Evolutionary conservation across 164 flowering plant species (phyloP).

Genomic region (Chimonanthus salicifolius): DNA sequence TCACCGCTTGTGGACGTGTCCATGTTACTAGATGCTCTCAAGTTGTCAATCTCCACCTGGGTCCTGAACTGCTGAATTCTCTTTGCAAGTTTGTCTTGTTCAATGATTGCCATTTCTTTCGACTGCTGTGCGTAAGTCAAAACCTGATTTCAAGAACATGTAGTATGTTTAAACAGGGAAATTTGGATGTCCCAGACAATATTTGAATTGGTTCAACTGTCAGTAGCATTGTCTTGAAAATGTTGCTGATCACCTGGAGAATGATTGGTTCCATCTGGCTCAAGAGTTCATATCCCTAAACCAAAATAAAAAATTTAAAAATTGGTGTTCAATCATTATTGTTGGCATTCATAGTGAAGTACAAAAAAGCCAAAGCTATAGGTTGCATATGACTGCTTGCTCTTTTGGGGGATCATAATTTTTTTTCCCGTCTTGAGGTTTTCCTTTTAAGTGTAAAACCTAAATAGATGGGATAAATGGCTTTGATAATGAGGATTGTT

Average conservation of each 20-base stretch:
- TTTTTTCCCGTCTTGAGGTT: not conserved
- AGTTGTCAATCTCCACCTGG: constrained; percentile 57
- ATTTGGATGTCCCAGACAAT: not conserved
- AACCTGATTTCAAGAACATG: constrained; percentile 40
- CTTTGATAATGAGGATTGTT: no score
- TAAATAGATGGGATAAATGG: no score
- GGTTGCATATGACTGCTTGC: not conserved
- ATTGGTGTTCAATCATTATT: not conserved
- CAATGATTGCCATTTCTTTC: constrained; percentile 64
- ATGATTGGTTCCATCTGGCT: constrained; percentile 86
- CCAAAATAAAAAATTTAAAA: not conserved
- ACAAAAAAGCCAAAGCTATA: not conserved
- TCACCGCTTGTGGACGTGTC: constrained; percentile 42
- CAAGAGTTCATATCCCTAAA: constrained; percentile 71
- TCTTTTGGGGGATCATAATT: not conserved
- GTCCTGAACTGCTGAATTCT: constrained; percentile 92
- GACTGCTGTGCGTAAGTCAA: constrained; percentile 89
- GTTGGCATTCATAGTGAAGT: not conserved
- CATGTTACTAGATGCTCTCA: constrained; percentile 38
- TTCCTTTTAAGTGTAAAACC: not conserved
- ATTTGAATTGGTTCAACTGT: not conserved
- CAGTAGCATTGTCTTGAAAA: not conserved
- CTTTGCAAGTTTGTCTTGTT: constrained; percentile 83
- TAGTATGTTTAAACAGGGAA: not conserved
- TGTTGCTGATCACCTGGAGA: constrained; percentile 51